Conservation (phyloP, 768 basidiomycete genomes). For the Agaricus sinodeliciosus region DNA sequence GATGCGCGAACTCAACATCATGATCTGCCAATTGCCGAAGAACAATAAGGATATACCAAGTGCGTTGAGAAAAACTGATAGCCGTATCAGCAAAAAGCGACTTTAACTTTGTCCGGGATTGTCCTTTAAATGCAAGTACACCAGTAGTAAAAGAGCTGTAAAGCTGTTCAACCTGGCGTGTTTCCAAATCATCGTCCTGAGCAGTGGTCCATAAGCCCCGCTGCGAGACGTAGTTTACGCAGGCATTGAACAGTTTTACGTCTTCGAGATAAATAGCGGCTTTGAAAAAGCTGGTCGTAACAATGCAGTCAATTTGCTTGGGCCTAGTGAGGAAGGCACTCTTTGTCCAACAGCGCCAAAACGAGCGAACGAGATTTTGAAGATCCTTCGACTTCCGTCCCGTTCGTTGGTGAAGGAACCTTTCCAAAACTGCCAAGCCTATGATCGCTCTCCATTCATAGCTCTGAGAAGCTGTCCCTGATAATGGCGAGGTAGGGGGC, state of each 20-base stretch:
- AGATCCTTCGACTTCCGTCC: slow-evolving; percentile 9
- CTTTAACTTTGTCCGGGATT: slow-evolving; percentile 20
- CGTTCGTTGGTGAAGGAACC: slow-evolving; percentile 14
- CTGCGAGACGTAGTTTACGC: slow-evolving; percentile 24
- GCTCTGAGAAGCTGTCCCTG: background rate
- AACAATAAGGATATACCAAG: slow-evolving; percentile 10
- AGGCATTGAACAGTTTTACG: slow-evolving; percentile 26
- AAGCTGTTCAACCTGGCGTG: slow-evolving; percentile 24
- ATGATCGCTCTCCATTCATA: slow-evolving; percentile 36
- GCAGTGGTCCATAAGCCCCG: slow-evolving; percentile 21
- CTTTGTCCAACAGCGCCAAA: slow-evolving; percentile 38
- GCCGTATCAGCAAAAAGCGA: background rate
- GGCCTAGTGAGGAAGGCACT: slow-evolving; percentile 10
- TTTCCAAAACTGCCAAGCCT: slow-evolving; percentile 32
- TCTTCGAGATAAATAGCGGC: slow-evolving; percentile 35
- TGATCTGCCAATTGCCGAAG: slow-evolving; percentile 16
- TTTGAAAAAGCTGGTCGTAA: slow-evolving; percentile 38
- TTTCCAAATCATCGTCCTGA: slow-evolving; percentile 11
- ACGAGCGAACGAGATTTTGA: slow-evolving; percentile 21
- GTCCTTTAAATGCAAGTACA: slow-evolving; percentile 21
- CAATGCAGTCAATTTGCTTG: slow-evolving; percentile 25
- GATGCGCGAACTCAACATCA: slow-evolving; percentile 25
- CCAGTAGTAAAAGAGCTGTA: slow-evolving; percentile 29
- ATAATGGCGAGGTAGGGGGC: background rate
- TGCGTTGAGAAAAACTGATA: background rate